Evolutionary conservation across 495 filamentous ascomycete genomes (phyloP), one percentile per base, ranked within the genome.

Genomic region (Penicillium paradoxum): DNA sequence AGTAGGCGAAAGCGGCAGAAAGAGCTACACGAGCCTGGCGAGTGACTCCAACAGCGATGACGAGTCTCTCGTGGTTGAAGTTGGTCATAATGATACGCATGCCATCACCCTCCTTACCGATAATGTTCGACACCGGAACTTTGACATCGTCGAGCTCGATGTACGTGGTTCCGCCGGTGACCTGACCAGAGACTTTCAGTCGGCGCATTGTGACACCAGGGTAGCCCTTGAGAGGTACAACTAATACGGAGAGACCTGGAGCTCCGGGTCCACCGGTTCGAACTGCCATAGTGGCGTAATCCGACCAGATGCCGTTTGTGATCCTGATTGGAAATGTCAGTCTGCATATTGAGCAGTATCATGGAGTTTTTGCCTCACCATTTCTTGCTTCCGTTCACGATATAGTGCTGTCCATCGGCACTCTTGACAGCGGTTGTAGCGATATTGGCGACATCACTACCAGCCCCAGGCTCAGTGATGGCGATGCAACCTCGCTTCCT

Each of bases 1-100:
- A 78, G 65, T 90, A 89, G 10, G 80, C 79, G 53, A 89, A 85
- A 0, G 87, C 85, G 1, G 81, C 57, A 19, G 76, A 64, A 6
- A 90, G 71, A 8, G 84, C 85, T 2, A 88, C 84, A 9, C 87
- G 75, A 0, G 84, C 74, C 53, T 80, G 69, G 1, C 87, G 75
- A 7, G 82, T 86, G 4, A 76, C 76, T 1, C 79, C 79, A 22
- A 89, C 79, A 6, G 82, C 71, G 45, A 90, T 85, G 21, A 76
- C 73, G 1, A 91, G 69, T 0, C 87, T 80, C 70, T 91, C 87
- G 58, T 91, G 86, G 72, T 90, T 90, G 80, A 91, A 90, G 69
- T 91, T 90, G 37, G 82, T 85, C 86, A 91, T 90, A 55, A 90
- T 81, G 58, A 87, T 84, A 33, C 71, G 75, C 84, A 91, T 88